phyloP scores from a whole-genome alignment of 495 filamentous ascomycete genomes.

The Cairneyella variabilis region DNA sequence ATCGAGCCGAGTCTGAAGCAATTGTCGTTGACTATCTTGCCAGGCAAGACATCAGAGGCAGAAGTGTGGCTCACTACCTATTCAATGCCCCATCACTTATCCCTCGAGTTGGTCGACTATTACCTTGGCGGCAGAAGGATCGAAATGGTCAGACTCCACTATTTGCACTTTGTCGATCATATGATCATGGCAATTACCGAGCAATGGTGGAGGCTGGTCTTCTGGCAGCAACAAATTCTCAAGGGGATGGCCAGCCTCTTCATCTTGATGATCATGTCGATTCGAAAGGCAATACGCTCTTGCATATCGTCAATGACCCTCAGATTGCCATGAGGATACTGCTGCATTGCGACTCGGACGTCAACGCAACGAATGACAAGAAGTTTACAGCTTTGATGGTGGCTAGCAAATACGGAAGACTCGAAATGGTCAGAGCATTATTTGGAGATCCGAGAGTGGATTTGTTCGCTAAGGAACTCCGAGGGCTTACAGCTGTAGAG shows the following conservation, averaged over 20 bases:
- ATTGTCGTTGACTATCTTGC: constrained; percentile 58
- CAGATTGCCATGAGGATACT: constrained; percentile 72
- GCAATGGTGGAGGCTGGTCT: constrained; percentile 81
- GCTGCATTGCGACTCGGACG: constrained; percentile 80
- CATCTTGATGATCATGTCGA: constrained; percentile 94
- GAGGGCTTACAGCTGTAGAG: constrained; percentile 93
- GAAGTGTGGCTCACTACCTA: constrained; percentile 91
- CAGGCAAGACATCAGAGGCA: constrained; percentile 75
- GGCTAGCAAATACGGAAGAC: constrained; percentile 96
- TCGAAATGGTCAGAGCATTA: constrained; percentile 85
- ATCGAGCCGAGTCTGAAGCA: constrained; percentile 41
- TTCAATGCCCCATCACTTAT: constrained; percentile 87
- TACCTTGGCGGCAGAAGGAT: constrained; percentile 89
- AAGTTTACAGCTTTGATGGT: constrained; percentile 96
- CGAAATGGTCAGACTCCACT: constrained; percentile 96
- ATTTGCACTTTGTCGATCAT: constrained; percentile 90
- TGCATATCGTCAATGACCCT: constrained; percentile 90
- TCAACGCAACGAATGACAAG: constrained; percentile 95
- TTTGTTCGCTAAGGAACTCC: constrained; percentile 73
- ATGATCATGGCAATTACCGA: constrained; percentile 85
- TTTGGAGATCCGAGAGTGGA: constrained; percentile 89
- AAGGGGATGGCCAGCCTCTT: constrained; percentile 73
- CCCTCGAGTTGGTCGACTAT: constrained; percentile 61
- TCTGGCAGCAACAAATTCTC: constrained; percentile 65
- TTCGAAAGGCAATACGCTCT: constrained; percentile 83